Evolutionary conservation across 345 rosid species (phyloP).

Genomic region (Pelargonium nanum): DNA sequence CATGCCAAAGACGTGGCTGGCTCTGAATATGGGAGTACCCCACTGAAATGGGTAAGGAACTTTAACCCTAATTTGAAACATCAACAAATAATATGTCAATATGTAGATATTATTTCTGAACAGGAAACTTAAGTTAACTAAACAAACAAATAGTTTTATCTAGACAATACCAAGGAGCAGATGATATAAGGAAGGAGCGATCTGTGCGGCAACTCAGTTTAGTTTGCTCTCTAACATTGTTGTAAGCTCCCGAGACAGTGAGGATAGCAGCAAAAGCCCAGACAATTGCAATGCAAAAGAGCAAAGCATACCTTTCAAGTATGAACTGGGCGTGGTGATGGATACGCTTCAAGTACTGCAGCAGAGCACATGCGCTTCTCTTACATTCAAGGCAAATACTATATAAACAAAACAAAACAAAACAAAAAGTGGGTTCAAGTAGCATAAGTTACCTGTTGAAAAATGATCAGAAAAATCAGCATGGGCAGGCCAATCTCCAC

Average conservation of each 20-base stretch:
- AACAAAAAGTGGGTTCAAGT: not conserved
- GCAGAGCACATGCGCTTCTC: constrained; percentile 6
- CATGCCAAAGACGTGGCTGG: constrained; percentile 94
- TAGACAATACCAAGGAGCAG: constrained; percentile 66
- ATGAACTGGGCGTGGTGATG: constrained; percentile 18
- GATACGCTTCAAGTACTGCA: constrained; percentile 56
- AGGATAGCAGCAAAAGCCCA: constrained; percentile 96
- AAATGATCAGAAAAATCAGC: constrained; percentile 61
- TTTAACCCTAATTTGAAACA: constrained; percentile 50
- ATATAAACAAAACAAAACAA: not conserved
- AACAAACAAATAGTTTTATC: constrained; percentile 5
- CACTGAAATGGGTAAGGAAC: constrained; percentile 93
- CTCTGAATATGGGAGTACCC: constrained; percentile 93
- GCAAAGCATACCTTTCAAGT: constrained; percentile 82
- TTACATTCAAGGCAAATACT: not conserved
- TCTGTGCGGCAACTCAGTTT: constrained; percentile 75
- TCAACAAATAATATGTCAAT: not conserved
- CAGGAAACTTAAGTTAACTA: not conserved
- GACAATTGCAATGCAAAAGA: constrained; percentile 59
- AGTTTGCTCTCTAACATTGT: constrained; percentile 46
- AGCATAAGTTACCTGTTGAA: constrained; percentile 53
- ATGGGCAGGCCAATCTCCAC: constrained; percentile 92
- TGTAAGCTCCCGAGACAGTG: constrained; percentile 89
- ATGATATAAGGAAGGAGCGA: constrained; percentile 54
- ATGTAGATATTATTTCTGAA: not conserved